Conservation (phyloP, 2,329 filamentous ascomycete genomes). For the Diaporthe vaccinii region DNA sequence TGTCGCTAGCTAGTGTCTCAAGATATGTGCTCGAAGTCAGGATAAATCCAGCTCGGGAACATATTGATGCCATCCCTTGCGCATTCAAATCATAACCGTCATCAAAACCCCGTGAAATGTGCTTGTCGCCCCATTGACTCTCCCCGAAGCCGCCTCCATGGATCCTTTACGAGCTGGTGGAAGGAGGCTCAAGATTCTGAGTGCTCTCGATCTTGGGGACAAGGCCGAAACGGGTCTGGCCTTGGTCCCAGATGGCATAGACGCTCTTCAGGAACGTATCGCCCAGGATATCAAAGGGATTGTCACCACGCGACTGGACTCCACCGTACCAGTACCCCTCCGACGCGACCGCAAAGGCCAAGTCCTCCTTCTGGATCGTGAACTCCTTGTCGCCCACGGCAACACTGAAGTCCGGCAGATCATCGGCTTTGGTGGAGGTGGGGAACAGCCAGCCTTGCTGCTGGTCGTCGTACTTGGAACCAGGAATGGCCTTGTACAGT, state of each 20-base stretch:
- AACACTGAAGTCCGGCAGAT: conserved; percentile 73
- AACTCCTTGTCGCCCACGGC: conserved; percentile 74
- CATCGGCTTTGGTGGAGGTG: conserved; percentile 59
- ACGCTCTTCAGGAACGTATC: conserved; percentile 75
- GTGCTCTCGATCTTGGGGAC: conserved; percentile 65
- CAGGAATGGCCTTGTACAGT: conserved; percentile 75
- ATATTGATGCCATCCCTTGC: conserved; percentile 2
- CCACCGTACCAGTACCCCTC: conserved; percentile 72
- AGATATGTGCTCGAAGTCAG: neutral
- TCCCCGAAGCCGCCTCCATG: neutral
- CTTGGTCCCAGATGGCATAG: conserved; percentile 77
- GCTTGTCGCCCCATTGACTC: no score
- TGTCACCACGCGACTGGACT: conserved; percentile 72
- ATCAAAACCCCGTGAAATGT: neutral
- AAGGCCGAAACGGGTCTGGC: conserved; percentile 70
- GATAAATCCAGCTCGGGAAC: neutral
- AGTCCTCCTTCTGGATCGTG: conserved; percentile 64
- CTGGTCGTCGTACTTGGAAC: conserved; percentile 66
- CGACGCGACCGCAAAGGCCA: conserved; percentile 48
- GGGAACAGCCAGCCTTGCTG: conserved; percentile 77
- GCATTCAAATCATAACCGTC: neutral
- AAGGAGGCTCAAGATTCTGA: conserved; percentile 49
- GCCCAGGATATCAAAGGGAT: conserved; percentile 74
- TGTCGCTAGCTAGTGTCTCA: conserved; percentile 16
- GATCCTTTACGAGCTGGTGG: conserved; percentile 30